Conservation (phyloP, 257 asterid genomes). For the Fraxinus quadrangulata region DNA sequence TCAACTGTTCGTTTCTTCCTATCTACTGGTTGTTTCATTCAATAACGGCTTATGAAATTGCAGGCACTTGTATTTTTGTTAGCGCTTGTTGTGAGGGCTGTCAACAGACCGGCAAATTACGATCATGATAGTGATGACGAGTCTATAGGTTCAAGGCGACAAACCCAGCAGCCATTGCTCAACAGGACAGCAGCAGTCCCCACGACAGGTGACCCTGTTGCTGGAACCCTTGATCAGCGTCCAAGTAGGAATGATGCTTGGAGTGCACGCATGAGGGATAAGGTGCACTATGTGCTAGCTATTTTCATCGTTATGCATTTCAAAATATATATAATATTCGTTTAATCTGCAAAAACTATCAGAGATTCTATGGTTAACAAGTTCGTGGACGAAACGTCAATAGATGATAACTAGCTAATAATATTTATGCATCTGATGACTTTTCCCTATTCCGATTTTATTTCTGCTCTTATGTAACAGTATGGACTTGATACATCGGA, state of each 20-base stretch:
- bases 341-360: not conserved
- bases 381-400: not conserved
- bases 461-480: slow-evolving; percentile 42
- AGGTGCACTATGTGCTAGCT: slow-evolving; percentile 43
- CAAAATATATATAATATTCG: too few species aligned
- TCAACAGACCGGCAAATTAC: slow-evolving; percentile 70
- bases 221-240: slow-evolving; percentile 77
- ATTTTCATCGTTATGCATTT: not conserved
- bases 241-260: slow-evolving; percentile 96
- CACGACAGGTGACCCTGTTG: slow-evolving; percentile 70
- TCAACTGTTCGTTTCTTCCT: not conserved
- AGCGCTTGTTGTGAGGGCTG: slow-evolving; percentile 88
- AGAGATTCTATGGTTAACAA: not conserved
- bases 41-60: slow-evolving; percentile 30
- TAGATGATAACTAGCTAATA: not conserved
- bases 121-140: slow-evolving; percentile 93
- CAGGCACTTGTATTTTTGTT: slow-evolving; percentile 88
- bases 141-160: slow-evolving; percentile 78
- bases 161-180: slow-evolving; percentile 80
- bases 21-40: slow-evolving; percentile 11
- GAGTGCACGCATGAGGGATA: slow-evolving; percentile 98
- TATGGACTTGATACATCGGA: slow-evolving; percentile 96
- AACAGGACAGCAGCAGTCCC: slow-evolving; percentile 67
- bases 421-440: not conserved
- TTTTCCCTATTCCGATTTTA: not conserved